Percentiles rank a stretch among this genome's conserved stretches.
Evolutionary conservation across 176 grass and related monocot species (phyloP).

Genomic region (Metroxylon sagu): DNA sequence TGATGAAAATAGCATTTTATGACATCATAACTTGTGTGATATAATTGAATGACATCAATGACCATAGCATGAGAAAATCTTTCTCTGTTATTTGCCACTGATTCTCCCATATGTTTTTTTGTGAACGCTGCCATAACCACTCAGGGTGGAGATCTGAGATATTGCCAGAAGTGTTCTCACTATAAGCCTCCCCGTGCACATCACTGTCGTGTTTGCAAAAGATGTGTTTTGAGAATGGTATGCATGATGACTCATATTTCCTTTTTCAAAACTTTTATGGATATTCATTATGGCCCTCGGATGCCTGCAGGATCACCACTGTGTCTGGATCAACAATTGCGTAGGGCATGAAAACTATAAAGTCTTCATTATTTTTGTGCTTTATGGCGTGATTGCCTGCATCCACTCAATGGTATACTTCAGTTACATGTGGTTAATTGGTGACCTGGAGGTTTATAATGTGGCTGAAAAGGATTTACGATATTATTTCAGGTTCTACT

Average conservation of each 20-base stretch:
- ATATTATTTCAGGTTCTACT: constrained; percentile 56
- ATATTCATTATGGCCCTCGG: background rate
- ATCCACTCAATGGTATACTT: constrained; percentile 65
- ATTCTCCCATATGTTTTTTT: too few relatives aligned
- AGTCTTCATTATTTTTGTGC: constrained; percentile 60
- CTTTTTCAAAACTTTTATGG: constrained; percentile 4
- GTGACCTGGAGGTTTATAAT: background rate
- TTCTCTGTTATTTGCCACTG: too few relatives aligned
- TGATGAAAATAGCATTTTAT: too few relatives aligned
- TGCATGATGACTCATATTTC: background rate
- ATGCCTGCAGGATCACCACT: constrained; percentile 78
- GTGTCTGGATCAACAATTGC: constrained; percentile 98
- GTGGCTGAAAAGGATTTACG: constrained; percentile 22
- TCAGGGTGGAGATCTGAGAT: constrained; percentile 93
- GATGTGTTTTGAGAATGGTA: constrained; percentile 94
- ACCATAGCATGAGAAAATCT: too few relatives aligned
- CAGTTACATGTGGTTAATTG: background rate
- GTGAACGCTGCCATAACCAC: too few relatives aligned
- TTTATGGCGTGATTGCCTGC: constrained; percentile 77
- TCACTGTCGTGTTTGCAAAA: constrained; percentile 96
- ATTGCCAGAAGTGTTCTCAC: constrained; percentile 91
- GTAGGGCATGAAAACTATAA: constrained; percentile 94
- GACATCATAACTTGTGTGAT: too few relatives aligned
- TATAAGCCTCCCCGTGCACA: constrained; percentile 88
- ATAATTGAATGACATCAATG: too few relatives aligned